These are phyloP conservation scores for Aegilops longissima DNA, from an alignment of 176 grass and related monocot species.

Conservation along the genomic window DNA sequence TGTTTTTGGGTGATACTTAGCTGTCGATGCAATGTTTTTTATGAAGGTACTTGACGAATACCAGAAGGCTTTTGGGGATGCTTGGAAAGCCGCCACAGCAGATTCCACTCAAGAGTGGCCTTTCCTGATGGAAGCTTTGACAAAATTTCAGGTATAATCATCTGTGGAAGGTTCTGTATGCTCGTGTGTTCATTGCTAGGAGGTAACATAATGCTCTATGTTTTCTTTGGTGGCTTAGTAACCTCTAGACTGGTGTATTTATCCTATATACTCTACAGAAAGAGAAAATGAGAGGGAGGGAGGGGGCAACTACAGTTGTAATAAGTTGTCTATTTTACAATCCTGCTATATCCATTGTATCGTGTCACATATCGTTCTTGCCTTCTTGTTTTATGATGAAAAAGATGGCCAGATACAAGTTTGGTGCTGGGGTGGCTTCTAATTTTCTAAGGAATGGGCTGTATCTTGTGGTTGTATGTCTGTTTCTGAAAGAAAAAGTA, in stretches of 20 bases:
- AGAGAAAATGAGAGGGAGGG: background rate
- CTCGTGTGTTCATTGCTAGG: background rate
- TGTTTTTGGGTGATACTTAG: background rate
- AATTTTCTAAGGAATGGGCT: background rate
- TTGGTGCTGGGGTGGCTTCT: background rate
- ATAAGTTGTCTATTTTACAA: background rate
- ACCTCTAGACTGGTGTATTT: background rate
- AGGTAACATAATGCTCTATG: background rate
- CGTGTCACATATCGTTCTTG: too few relatives aligned
- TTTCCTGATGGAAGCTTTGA: slow-evolving; percentile 81
- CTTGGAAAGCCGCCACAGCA: slow-evolving; percentile 56
- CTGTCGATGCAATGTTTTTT: slow-evolving; percentile 8
- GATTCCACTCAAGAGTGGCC: slow-evolving; percentile 81
- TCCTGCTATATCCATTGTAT: background rate
- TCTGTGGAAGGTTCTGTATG: slow-evolving; percentile 1
- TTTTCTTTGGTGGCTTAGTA: background rate
- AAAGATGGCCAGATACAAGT: background rate
- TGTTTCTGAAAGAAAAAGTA: background rate
- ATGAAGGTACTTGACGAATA: slow-evolving; percentile 98
- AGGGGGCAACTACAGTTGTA: background rate
- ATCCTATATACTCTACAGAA: background rate
- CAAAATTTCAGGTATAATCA: slow-evolving; percentile 81
- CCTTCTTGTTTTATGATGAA: slow-evolving; percentile 19
- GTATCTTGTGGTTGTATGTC: background rate
- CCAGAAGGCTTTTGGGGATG: slow-evolving; percentile 92